Conservation (phyloP, 1,139 yeast genomes). For the Kluyveromyces marxianus region DNA sequence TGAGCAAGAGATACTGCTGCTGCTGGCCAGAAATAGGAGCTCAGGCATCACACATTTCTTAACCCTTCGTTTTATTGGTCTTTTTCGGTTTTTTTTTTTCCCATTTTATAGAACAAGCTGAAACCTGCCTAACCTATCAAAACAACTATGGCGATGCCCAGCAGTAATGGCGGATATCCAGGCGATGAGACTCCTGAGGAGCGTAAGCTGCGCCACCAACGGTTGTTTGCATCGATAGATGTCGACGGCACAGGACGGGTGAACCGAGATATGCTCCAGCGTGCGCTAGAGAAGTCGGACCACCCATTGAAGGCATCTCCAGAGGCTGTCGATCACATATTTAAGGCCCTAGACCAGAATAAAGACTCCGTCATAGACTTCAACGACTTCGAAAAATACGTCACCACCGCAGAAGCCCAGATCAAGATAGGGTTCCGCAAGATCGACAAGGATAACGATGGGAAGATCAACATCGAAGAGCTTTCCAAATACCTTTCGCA, state of each 20-base stretch:
- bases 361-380: conserved; percentile 51
- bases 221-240: conserved; percentile 43
- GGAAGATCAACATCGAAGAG: conserved; percentile 59
- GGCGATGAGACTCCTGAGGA: conserved; percentile 14
- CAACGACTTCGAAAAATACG: conserved; percentile 54
- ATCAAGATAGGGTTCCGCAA: conserved; percentile 60
- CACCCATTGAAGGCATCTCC: conserved; percentile 66
- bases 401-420: conserved; percentile 58
- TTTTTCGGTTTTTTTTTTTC: no score
- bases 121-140: background rate
- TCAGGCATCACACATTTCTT: no score
- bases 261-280: conserved; percentile 45
- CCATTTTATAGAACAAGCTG: background rate
- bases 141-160: no score
- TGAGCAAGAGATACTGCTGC: no score
- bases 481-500: conserved; percentile 54
- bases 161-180: no score
- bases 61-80: no score
- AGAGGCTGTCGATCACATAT: conserved; percentile 48
- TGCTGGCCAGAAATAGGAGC: no score
- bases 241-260: conserved; percentile 47
- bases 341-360: conserved; percentile 50
- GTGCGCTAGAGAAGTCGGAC: conserved; percentile 45
- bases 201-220: conserved; percentile 18
- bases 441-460: conserved; percentile 72